These are phyloP conservation scores for Acephala macrosclerotiorum DNA, from an alignment of 2,329 filamentous ascomycete genomes.

Conservation along the genomic window DNA sequence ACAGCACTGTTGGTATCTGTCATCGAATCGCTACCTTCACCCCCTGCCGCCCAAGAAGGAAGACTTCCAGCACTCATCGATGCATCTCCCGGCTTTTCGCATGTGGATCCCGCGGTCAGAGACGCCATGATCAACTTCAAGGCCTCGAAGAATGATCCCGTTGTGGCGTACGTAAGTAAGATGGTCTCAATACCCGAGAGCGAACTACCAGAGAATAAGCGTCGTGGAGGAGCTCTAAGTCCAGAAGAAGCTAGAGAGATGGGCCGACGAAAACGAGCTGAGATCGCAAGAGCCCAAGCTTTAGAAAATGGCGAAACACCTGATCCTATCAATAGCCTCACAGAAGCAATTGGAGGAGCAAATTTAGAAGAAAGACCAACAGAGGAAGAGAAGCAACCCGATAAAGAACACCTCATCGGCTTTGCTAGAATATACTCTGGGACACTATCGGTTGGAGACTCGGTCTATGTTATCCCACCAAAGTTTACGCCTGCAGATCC, in stretches of 20 bases:
- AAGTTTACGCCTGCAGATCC: slow-evolving; percentile 89
- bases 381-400: slow-evolving; percentile 64
- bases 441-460: slow-evolving; percentile 86
- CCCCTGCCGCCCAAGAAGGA: slow-evolving; percentile 78
- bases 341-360: slow-evolving; percentile 65
- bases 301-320: slow-evolving; percentile 36
- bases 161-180: slow-evolving; percentile 96
- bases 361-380: slow-evolving; percentile 61
- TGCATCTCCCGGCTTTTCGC: slow-evolving; percentile 77
- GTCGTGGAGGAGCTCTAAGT: slow-evolving; percentile 73
- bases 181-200: slow-evolving; percentile 96
- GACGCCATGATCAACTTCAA: slow-evolving; percentile 87
- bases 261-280: slow-evolving; percentile 86
- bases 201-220: slow-evolving; percentile 87
- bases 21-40: slow-evolving; percentile 89
- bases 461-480: slow-evolving; percentile 87
- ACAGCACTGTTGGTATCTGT: slow-evolving; percentile 93
- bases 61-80: slow-evolving; percentile 82
- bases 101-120: slow-evolving; percentile 73
- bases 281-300: slow-evolving; percentile 82
- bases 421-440: slow-evolving; percentile 96
- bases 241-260: slow-evolving; percentile 91
- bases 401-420: slow-evolving; percentile 89
- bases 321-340: slow-evolving; percentile 52
- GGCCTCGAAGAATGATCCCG: slow-evolving; percentile 71